These are phyloP conservation scores for Acacia pycnantha DNA, from an alignment of 331 rosid species.

Conservation along the genomic window DNA sequence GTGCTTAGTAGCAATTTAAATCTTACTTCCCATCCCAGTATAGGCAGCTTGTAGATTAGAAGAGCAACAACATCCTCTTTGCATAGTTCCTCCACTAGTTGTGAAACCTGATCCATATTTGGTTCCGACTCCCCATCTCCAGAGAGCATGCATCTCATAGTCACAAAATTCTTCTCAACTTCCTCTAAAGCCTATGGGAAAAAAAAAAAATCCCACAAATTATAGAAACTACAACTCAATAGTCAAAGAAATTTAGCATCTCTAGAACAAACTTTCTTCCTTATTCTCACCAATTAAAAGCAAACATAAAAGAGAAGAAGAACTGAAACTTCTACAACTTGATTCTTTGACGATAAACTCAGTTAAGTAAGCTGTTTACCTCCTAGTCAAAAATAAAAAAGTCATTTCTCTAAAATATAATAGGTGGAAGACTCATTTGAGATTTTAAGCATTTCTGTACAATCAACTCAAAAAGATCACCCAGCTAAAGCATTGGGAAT, in stretches of 20 bases:
- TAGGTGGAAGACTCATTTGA: not conserved
- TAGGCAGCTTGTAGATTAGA: constrained; percentile 71
- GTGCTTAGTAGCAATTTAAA: constrained; percentile 21
- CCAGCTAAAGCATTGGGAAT: constrained; percentile 29
- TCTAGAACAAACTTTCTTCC: not conserved
- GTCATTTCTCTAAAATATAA: not conserved
- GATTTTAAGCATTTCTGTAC: not conserved
- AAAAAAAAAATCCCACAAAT: not conserved
- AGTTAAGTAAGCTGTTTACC: not conserved
- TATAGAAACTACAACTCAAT: not conserved
- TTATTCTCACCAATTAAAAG: constrained; percentile 10
- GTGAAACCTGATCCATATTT: constrained; percentile 72
- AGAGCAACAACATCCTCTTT: constrained; percentile 79
- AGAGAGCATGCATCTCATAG: constrained; percentile 78
- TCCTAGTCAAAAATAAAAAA: not conserved
- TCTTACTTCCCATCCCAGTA: constrained; percentile 98
- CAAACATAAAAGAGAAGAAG: not conserved
- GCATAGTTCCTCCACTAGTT: constrained; percentile 77
- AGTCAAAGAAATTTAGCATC: constrained; percentile 1
- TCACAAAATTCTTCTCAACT: constrained; percentile 83
- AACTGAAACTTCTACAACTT: not conserved
- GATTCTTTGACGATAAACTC: constrained; percentile 22
- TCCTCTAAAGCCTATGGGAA: constrained; percentile 76
- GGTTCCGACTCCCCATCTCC: constrained; percentile 95
- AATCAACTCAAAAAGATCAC: constrained; percentile 23